phyloP scores from a whole-genome alignment of 768 basidiomycete species.

The Suillus subalutaceus region DNA sequence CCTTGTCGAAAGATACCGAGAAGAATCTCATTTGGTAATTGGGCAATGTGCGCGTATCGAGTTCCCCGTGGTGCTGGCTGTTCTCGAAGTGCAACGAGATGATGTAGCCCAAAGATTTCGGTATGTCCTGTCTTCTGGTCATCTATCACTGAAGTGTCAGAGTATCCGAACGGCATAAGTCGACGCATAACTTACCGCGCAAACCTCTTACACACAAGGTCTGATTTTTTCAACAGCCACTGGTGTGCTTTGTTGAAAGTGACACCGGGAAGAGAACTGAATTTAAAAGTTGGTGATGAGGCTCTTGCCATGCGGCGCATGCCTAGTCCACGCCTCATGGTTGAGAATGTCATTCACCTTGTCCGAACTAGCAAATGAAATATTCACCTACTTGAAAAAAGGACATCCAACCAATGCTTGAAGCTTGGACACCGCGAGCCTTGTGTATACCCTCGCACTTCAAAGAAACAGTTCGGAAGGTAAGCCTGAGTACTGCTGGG shows the following conservation, averaged over 20 bases:
- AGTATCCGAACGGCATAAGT: neutral
- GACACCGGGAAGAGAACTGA: neutral
- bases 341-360: neutral
- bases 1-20: constrained; percentile 10
- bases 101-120: neutral
- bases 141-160: neutral
- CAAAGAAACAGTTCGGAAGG: neutral
- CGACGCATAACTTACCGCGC: neutral
- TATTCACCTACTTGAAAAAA: neutral
- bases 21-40: constrained; percentile 23
- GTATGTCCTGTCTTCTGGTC: neutral
- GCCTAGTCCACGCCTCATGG: neutral
- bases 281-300: neutral
- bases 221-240: neutral
- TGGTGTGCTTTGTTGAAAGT: neutral
- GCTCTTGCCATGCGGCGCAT: neutral
- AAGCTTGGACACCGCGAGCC: neutral
- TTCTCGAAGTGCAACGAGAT: neutral
- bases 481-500: neutral
- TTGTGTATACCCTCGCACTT: neutral
- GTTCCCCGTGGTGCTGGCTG: neutral
- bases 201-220: neutral
- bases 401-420: neutral
- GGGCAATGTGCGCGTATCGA: constrained; percentile 14
- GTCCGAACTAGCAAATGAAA: neutral